These are phyloP conservation scores for Jackrogersella minutella DNA, from an alignment of 495 filamentous ascomycete genomes.

Conservation along the genomic window DNA sequence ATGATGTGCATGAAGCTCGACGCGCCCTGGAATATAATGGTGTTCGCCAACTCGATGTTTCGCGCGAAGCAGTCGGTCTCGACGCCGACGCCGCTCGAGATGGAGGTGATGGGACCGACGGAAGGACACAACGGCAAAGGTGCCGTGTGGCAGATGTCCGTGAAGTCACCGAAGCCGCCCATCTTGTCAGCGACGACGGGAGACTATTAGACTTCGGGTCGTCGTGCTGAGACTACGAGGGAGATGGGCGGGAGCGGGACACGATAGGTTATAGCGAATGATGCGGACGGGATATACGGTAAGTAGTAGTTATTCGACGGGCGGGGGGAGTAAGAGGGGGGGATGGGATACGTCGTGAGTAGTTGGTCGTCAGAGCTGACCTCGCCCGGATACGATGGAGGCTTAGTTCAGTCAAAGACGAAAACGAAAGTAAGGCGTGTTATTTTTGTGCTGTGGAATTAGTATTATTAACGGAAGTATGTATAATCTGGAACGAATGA, in stretches of 20 bases:
- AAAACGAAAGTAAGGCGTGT: constrained; percentile 21
- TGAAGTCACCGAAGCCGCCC: constrained; percentile 87
- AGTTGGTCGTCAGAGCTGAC: not conserved
- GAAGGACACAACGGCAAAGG: constrained; percentile 87
- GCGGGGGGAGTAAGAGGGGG: no score
- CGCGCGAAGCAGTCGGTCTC: constrained; percentile 92
- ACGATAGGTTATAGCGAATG: constrained; percentile 23
- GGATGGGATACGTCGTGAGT: constrained; percentile 5
- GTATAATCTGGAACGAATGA: constrained; percentile 31
- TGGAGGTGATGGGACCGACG: constrained; percentile 69
- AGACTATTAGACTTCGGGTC: not conserved
- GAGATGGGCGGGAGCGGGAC: not conserved
- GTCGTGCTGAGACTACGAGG: constrained; percentile 2
- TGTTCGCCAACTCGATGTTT: constrained; percentile 95
- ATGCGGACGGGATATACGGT: not conserved
- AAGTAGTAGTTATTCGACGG: constrained; percentile 16
- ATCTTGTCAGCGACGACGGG: constrained; percentile 55
- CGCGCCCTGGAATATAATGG: constrained; percentile 95
- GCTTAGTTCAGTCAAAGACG: no score
- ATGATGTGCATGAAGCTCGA: constrained; percentile 92
- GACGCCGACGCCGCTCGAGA: constrained; percentile 77
- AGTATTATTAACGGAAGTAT: constrained; percentile 31
- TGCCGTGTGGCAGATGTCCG: constrained; percentile 83
- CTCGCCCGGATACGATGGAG: not conserved
- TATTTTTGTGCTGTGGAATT: constrained; percentile 1